Evolutionary conservation across 2,329 filamentous ascomycete species (phyloP).

Genomic region (Talaromyces pinophilus): DNA sequence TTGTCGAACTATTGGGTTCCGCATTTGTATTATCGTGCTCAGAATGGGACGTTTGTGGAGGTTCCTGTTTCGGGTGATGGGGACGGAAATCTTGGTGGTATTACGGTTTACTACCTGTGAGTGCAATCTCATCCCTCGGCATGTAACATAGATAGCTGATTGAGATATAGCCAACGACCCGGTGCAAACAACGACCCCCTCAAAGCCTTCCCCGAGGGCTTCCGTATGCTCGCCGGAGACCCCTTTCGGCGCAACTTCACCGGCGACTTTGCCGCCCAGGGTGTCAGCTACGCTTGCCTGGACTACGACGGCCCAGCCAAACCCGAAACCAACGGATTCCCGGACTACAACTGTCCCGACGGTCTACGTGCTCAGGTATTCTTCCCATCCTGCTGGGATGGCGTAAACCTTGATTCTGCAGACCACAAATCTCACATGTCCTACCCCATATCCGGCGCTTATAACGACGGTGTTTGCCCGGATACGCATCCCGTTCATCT

Average conservation of each 20-base stretch:
- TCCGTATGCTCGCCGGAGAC: conserved; percentile 80
- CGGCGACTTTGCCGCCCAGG: conserved; percentile 68
- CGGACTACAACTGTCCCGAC: conserved; percentile 44
- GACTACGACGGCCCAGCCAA: conserved; percentile 66
- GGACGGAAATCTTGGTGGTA: conserved; percentile 68
- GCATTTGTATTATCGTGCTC: conserved; percentile 72
- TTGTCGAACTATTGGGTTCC: conserved; percentile 87
- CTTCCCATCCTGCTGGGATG: conserved; percentile 44
- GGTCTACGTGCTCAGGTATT: conserved; percentile 39
- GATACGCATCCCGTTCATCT: conserved; percentile 55
- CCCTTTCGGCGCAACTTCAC: conserved; percentile 66
- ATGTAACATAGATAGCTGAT: not conserved
- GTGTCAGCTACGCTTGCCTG: conserved; percentile 91
- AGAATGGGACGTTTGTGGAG: conserved; percentile 65
- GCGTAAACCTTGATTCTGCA: conserved; percentile 35
- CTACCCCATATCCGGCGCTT: conserved; percentile 37
- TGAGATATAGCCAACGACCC: conserved; percentile 18
- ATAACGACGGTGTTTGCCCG: conserved; percentile 39
- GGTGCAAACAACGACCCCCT: conserved; percentile 63
- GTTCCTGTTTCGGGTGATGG: conserved; percentile 51
- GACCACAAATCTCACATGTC: conserved; percentile 39
- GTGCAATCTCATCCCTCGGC: conserved; percentile 25
- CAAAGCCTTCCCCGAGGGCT: conserved; percentile 72
- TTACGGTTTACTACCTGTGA: conserved; percentile 87
- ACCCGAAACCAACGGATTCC: conserved; percentile 60